Percentiles rank a stretch among this genome's conserved stretches.
phyloP scores from a whole-genome alignment of 2,329 filamentous ascomycete species.

The Sporothrix luriei region DNA sequence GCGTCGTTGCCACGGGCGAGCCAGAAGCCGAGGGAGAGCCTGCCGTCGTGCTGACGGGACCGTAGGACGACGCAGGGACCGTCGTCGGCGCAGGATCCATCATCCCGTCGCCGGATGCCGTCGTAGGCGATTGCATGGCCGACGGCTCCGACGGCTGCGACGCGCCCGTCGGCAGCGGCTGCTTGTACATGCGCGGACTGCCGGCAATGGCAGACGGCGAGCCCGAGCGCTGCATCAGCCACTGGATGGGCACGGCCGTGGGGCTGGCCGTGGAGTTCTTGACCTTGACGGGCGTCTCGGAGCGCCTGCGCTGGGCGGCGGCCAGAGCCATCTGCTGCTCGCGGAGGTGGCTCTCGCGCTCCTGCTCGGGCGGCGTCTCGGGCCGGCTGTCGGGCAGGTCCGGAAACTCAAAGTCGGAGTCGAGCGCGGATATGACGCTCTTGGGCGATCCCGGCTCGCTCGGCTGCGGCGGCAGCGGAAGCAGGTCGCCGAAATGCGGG shows the following conservation, averaged over 20 bases:
- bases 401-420: conserved; percentile 50
- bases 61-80: not conserved
- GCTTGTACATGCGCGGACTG: conserved; percentile 7
- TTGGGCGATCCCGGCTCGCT: conserved; percentile 57
- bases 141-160: not conserved
- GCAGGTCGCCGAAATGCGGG: conserved; percentile 65
- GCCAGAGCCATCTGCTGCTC: conserved; percentile 46
- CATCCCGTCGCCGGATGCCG: not conserved
- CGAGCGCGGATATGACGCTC: conserved; percentile 35
- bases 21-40: conserved; percentile 4
- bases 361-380: conserved; percentile 55
- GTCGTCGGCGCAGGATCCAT: not conserved
- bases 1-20: not conserved
- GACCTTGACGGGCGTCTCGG: conserved; percentile 53
- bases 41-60: not conserved
- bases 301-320: conserved; percentile 47
- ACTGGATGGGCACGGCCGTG: conserved; percentile 61
- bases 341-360: conserved; percentile 44
- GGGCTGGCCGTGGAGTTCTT: conserved; percentile 54
- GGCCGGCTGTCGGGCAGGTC: conserved; percentile 63
- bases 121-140: not conserved
- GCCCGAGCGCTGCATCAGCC: conserved; percentile 53
- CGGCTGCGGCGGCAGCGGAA: conserved; percentile 66
- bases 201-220: conserved; percentile 45
- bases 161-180: not conserved